A percentile compares a stretch with the other conserved stretches of the same genome.
Evolutionary conservation across 768 basidiomycete genomes (phyloP).

Genomic region (Krasilnikovozyma curviuscula): DNA sequence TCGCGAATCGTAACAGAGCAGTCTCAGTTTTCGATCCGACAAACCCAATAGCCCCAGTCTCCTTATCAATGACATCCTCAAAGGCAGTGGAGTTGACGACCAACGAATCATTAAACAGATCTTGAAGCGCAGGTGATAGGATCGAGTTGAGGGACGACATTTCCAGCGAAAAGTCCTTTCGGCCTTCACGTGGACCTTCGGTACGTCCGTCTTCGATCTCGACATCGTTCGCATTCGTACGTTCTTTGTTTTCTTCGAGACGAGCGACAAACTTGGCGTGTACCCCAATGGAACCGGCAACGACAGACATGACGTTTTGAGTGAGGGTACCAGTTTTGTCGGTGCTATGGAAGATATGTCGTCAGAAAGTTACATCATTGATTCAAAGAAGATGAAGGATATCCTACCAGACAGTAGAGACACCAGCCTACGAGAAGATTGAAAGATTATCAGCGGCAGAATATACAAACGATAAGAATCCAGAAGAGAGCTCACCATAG

Average conservation of each 20-base stretch:
- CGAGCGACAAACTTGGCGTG: constrained; percentile 79
- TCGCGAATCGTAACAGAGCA: constrained; percentile 66
- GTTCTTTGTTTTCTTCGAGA: constrained; percentile 47
- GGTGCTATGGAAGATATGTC: constrained; percentile 36
- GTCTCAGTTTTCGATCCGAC: constrained; percentile 92
- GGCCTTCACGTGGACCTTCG: constrained; percentile 28
- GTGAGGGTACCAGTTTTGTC: constrained; percentile 96
- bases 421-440: no score
- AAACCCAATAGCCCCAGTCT: constrained; percentile 40
- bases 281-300: constrained; percentile 84
- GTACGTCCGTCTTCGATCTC: constrained; percentile 11
- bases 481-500: constrained; percentile 96
- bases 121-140: constrained; percentile 41
- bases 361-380: constrained; percentile 8
- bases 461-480: no score
- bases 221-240: constrained; percentile 51
- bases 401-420: no score
- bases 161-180: constrained; percentile 69
- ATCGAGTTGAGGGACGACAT: constrained; percentile 45
- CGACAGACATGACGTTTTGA: constrained; percentile 85
- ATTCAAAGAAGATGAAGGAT: constrained; percentile 46
- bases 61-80: constrained; percentile 47
- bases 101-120: constrained; percentile 65
- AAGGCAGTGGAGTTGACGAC: constrained; percentile 89
- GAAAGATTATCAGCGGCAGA: no score